Conservation (phyloP, 2,329 filamentous ascomycete genomes). For the Dactylonectria estremocensis region DNA sequence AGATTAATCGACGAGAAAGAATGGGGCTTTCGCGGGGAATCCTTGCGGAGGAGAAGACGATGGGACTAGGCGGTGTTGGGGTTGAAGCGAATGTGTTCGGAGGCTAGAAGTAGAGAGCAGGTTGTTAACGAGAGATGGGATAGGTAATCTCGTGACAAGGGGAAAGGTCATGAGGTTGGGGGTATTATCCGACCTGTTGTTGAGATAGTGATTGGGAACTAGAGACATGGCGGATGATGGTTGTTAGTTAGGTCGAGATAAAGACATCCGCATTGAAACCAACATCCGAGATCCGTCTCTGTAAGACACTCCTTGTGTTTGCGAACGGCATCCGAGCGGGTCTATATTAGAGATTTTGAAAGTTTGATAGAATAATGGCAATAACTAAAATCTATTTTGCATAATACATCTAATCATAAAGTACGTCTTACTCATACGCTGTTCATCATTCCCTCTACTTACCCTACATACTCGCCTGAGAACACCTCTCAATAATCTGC, state of each 20-base stretch:
- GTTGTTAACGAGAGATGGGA: not conserved
- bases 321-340: no score
- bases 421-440: not conserved
- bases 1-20: conserved; percentile 33
- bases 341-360: no score
- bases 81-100: no score
- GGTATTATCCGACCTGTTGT: not conserved
- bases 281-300: no score
- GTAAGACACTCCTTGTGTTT: no score
- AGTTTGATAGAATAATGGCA: no score
- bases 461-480: conserved; percentile 3
- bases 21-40: conserved; percentile 14
- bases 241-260: no score
- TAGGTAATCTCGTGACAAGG: not conserved
- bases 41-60: not conserved
- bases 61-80: not conserved
- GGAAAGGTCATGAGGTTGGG: not conserved
- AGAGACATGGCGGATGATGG: not conserved
- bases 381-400: not conserved
- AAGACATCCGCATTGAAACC: no score
- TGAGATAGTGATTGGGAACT: not conserved
- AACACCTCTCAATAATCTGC: conserved; percentile 5
- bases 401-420: not conserved
- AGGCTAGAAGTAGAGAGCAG: not conserved
- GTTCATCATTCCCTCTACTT: not conserved